These are phyloP conservation scores for Crassisporium funariophilum DNA, from an alignment of 768 basidiomycete species.

Conservation along the genomic window DNA sequence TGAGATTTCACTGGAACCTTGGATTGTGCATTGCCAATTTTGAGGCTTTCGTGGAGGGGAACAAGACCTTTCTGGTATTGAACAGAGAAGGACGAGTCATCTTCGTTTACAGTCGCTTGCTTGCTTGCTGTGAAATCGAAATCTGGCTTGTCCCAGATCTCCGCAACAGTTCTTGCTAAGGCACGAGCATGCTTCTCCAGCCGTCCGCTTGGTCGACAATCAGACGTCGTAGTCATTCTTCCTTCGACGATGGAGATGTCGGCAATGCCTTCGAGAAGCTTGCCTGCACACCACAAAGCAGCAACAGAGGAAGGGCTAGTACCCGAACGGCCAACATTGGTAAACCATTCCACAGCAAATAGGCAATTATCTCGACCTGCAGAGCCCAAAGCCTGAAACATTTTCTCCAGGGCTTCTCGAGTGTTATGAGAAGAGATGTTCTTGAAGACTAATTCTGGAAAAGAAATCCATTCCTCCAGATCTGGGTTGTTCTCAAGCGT, in stretches of 20 bases:
- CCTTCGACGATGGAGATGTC: slow-evolving; percentile 44
- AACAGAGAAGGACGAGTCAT: slow-evolving; percentile 33
- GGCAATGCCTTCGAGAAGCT: slow-evolving; percentile 73
- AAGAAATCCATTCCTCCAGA: slow-evolving; percentile 37
- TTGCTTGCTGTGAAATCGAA: slow-evolving; percentile 18
- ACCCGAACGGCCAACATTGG: slow-evolving; percentile 51
- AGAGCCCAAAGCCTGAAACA: slow-evolving; percentile 74
- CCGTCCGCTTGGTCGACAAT: slow-evolving; percentile 43
- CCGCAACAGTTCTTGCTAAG: slow-evolving; percentile 63
- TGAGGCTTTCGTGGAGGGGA: slow-evolving; percentile 59
- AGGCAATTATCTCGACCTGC: slow-evolving; percentile 71
- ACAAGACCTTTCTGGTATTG: slow-evolving; percentile 70
- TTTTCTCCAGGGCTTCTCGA: slow-evolving; percentile 56
- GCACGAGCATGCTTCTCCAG: slow-evolving; percentile 67
- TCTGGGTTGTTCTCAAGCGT: slow-evolving; percentile 56
- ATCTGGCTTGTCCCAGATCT: slow-evolving; percentile 66
- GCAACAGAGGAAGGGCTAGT: slow-evolving; percentile 52
- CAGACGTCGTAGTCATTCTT: slow-evolving; percentile 24
- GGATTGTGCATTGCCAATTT: slow-evolving; percentile 41
- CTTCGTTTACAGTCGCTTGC: slow-evolving; percentile 25
- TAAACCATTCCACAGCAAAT: slow-evolving; percentile 84
- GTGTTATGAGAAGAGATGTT: slow-evolving; percentile 55
- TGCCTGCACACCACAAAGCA: slow-evolving; percentile 84
- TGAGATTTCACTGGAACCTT: slow-evolving; percentile 28
- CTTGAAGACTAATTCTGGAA: slow-evolving; percentile 63